Evolutionary conservation across 495 filamentous ascomycete species (phyloP), one percentile per base, ranked within the genome.

Genomic region (Halenospora varia): DNA sequence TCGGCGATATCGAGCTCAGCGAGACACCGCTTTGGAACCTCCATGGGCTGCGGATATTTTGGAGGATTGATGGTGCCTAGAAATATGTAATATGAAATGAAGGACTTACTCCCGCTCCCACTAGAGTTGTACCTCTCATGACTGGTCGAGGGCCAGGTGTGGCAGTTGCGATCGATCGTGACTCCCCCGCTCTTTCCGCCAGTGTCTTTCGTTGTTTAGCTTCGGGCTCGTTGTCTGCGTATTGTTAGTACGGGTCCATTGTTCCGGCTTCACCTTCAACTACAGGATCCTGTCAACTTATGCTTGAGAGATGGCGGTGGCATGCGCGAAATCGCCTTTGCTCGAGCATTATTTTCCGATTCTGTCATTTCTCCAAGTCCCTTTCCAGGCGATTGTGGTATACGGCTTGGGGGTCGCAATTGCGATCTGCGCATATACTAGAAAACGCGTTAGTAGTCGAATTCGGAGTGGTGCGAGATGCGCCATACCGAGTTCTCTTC

Each of bases 261-360:
- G 18, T 50, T 9, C 1, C 3, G 10, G 22, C 18, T 9, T 45
- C 25, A 17, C 42, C 9, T 6, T 10, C 6, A 60, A 56, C 50
- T 57, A 62, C 60, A 60, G 10, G 51, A 47, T 29, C 23, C 11
- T 57, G 62, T 23, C 51, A 62, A 10, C 61, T 65, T 70, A 55
- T 76, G 74, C 61, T 77, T 77, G 22, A 70, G 23, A 20, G 57
- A 49, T 19, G 73, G 66, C 23, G 77, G 78, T 23, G 85, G 81
- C 39, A 76, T 74, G 56, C 77, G 71, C 25, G 76, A 68, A 23
- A 70, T 68, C 2, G 44, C 53, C 11, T 77, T 76, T 13, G 82
- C 78, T 58, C 88, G 84, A 56, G 82, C 75, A 72, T 94, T 94
- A 59, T 75, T 83, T 53, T 84, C 77, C 2, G 88, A 88, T 2